These are phyloP conservation scores for Grosmannia penicillata DNA, from an alignment of 2,329 filamentous ascomycete genomes.

Conservation along the genomic window DNA sequence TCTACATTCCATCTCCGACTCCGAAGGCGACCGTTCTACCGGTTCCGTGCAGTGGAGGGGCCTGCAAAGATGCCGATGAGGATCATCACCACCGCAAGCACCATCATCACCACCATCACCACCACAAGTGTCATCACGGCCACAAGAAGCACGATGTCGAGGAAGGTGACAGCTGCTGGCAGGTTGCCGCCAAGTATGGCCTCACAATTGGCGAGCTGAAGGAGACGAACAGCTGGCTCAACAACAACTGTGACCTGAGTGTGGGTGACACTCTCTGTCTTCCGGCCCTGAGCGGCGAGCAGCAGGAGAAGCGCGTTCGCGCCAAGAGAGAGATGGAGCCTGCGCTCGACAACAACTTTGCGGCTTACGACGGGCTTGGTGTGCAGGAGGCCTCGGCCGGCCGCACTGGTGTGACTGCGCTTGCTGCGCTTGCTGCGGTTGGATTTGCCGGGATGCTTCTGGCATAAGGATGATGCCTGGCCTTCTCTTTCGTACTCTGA, in stretches of 20 bases:
- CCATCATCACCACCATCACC: background rate
- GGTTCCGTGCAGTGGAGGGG: too few relatives aligned
- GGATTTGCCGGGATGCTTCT: background rate
- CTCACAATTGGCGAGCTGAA: constrained; percentile 1
- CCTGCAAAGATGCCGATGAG: background rate
- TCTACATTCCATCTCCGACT: background rate
- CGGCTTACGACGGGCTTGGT: background rate
- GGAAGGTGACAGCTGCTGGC: constrained; percentile 3
- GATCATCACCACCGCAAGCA: background rate
- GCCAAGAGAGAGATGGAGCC: background rate
- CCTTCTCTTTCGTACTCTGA: background rate
- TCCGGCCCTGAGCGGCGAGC: background rate
- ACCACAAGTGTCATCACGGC: background rate
- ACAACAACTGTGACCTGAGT: background rate
- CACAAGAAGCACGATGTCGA: background rate
- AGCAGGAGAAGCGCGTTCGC: background rate
- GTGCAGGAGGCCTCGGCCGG: background rate
- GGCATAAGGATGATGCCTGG: background rate
- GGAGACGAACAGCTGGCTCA: constrained; percentile 1
- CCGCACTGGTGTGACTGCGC: background rate
- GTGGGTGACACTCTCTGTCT: constrained; percentile 5
- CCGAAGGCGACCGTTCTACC: too few relatives aligned
- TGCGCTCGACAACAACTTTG: background rate
- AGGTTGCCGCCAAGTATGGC: constrained; percentile 1
- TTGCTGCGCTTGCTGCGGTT: constrained; percentile 1